Percentiles rank a stretch among this genome's conserved stretches.
Evolutionary conservation across 768 basidiomycete species (phyloP).

Genomic region (Hericium alpestre): DNA sequence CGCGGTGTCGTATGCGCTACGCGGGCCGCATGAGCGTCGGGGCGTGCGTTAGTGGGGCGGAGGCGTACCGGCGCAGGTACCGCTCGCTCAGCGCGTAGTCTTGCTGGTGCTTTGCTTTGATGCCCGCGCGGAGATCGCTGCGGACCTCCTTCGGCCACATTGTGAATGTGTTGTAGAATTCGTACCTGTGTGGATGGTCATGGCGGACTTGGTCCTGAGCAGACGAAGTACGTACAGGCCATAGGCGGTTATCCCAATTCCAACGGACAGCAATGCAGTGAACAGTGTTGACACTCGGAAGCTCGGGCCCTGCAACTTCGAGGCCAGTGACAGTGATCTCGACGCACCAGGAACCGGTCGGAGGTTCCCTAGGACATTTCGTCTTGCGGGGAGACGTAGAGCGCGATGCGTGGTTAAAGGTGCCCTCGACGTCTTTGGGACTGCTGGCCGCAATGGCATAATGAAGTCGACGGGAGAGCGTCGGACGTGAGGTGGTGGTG

Average conservation of each 20-base stretch:
- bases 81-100: constrained; percentile 41
- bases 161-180: constrained; percentile 46
- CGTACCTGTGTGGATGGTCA: constrained; percentile 28
- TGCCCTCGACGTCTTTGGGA: too few relatives aligned
- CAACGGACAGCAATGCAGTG: neutral
- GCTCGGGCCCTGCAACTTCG: neutral
- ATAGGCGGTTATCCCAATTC: neutral
- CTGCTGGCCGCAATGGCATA: too few relatives aligned
- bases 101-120: constrained; percentile 50
- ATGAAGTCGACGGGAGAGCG: too few relatives aligned
- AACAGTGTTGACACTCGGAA: neutral
- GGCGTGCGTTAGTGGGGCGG: neutral
- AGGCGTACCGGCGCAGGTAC: constrained; percentile 42
- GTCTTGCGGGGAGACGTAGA: too few relatives aligned
- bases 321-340: too few relatives aligned
- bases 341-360: too few relatives aligned
- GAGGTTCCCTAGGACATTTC: too few relatives aligned
- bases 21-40: constrained; percentile 3
- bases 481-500: too few relatives aligned
- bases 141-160: constrained; percentile 61
- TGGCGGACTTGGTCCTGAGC: neutral
- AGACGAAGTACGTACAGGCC: neutral
- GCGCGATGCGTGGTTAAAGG: too few relatives aligned
- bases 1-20: constrained; percentile 48
- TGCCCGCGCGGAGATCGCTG: constrained; percentile 51